Evolutionary conservation across 106 monocot genomes (phyloP), one percentile per base, ranked within the genome.

Genomic region (Phalaenopsis equestris): DNA sequence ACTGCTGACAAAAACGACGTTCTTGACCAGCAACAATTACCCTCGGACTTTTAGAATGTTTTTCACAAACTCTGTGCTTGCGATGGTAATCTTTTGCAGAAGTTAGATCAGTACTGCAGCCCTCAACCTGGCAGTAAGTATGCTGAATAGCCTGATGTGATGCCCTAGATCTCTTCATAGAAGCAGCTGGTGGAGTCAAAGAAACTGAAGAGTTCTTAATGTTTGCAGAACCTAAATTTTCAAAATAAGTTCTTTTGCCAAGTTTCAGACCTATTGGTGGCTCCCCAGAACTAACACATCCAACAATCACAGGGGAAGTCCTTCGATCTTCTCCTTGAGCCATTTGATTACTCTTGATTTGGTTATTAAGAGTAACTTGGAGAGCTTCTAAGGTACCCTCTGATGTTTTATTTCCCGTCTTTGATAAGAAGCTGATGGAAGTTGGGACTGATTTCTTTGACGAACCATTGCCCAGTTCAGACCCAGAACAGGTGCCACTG

Each of bases 41-140:
- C 80, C 67, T 90, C 17, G 91, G 90, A 67, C 67, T 88, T 82
- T 91, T 94, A 21, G 91, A 90, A 76, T 94, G 94, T 18, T 11
- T 85, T 46, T 88, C 91, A 38, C 94, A 94, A 11, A 94, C 94
- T 65, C 91, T 76, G 79, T 91, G 94, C 87, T 94, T 94, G n/a
- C 94, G 86, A 58, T 94, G 94, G 57, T 94, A 94, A 41, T 90
- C 91, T 77, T 91, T 94, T 19, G 89, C 90, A 21, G 47, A 65
- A 18, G 81, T 79, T 41, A 94, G 88, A 64, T 94, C 94, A 16
- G 88, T 9, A 19, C 78, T 83, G 67, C 94, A 94, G 0, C 91
- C 94, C 73, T 94, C 94, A 4, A 94, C 94, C 77, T 94, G 94
- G 68, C 94, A 94, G 55, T 61, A 55, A 55, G 67, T 30, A 42